Percentiles rank a stretch among this genome's conserved stretches.
phyloP scores from a whole-genome alignment of 179 eudicot species.

The Spinacia oleracea region DNA sequence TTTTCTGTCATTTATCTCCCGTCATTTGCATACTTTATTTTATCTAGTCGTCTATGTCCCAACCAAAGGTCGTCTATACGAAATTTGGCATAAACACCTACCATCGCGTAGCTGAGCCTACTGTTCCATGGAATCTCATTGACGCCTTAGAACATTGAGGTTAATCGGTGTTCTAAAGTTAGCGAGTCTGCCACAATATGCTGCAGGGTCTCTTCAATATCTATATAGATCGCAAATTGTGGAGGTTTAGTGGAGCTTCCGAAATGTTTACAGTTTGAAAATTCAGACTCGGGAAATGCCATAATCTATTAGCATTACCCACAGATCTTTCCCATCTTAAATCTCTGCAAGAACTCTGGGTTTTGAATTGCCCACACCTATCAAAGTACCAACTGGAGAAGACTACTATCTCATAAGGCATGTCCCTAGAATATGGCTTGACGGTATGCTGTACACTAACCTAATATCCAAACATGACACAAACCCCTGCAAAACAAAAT shows the following conservation, averaged over 20 bases:
- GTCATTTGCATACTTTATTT: no score
- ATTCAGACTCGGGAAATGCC: not conserved
- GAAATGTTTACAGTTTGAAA: constrained; percentile 8
- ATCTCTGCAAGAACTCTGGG: no score
- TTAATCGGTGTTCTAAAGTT: constrained; percentile 6
- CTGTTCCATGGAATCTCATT: no score
- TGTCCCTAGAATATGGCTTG: not conserved
- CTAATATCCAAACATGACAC: no score
- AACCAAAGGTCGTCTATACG: no score
- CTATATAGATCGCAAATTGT: constrained; percentile 16
- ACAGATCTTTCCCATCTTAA: not conserved
- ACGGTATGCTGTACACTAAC: no score
- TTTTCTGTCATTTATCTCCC: no score
- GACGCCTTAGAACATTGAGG: constrained; percentile 13
- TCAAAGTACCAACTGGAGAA: not conserved
- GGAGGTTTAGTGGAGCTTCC: constrained; percentile 15
- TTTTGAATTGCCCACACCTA: constrained; percentile 8
- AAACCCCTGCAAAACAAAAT: no score
- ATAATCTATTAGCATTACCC: constrained; percentile 14
- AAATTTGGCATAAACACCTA: no score
- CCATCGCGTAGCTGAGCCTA: no score
- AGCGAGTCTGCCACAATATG: constrained; percentile 10
- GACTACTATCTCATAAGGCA: not conserved
- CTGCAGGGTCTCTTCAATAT: constrained; percentile 11
- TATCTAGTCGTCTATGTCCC: no score